A percentile compares a stretch with the other conserved stretches of the same genome.
phyloP scores from a whole-genome alignment of 352 stramenopile species.

The Phytopythium chamaehyphon region DNA sequence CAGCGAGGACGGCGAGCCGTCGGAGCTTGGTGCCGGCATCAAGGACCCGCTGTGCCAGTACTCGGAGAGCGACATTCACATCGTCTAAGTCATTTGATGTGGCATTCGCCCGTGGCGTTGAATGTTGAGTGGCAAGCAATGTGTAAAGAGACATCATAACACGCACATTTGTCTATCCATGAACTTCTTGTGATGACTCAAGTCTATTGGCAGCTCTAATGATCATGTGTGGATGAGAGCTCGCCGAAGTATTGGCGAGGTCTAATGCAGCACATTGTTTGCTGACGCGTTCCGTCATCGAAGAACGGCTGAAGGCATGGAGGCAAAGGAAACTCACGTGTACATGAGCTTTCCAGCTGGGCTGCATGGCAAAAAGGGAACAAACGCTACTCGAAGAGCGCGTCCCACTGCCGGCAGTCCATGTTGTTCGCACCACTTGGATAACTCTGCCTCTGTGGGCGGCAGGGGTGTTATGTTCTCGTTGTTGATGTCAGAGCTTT shows the following conservation, averaged over 20 bases:
- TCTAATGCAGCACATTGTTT: no score
- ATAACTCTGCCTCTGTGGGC: conserved; percentile 27
- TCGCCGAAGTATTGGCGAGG: no score
- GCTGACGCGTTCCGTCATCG: no score
- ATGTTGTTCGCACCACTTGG: conserved; percentile 26
- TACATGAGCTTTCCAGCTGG: conserved; percentile 86
- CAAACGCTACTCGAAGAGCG: conserved; percentile 45
- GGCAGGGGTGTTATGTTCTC: neutral
- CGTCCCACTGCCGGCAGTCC: conserved; percentile 31
- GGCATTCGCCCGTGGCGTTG: no score
- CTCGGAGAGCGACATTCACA: conserved; percentile 25
- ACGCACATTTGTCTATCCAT: no score
- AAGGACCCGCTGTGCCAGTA: conserved; percentile 28
- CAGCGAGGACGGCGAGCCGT: conserved; percentile 20
- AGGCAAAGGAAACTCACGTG: conserved; percentile 27
- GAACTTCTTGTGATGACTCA: no score
- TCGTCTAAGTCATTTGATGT: conserved; percentile 6
- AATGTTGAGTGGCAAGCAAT: no score
- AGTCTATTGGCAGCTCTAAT: no score
- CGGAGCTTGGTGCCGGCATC: conserved; percentile 29
- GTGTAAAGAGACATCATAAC: no score
- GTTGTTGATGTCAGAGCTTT: neutral
- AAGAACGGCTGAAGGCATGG: no score
- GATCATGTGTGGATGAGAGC: no score
- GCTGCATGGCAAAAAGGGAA: conserved; percentile 70